Base-by-base conservation (phyloP, 2,329 filamentous ascomycete species). In the Arthrobotrys iridis region DNA sequence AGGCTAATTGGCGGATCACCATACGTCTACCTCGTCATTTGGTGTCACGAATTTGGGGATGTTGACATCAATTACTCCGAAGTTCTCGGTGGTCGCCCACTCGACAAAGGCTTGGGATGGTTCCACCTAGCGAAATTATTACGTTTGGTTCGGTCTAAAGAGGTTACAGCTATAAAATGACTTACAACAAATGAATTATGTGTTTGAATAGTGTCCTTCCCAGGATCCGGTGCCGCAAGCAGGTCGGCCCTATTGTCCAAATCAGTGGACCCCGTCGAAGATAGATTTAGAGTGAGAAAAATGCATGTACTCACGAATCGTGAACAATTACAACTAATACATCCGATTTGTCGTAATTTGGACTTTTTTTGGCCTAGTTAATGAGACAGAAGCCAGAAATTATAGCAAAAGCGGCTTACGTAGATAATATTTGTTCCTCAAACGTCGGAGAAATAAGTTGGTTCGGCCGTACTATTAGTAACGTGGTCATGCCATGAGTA, bases 181-280 rank as follows among this genome's bases (percentile, higher is more conserved):
- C 91, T 83, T 86, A 96, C 93, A 79, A 97, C 85, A 88, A 91
- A 97, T 4, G 91, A 88, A 80, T 97, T 97, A 80, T 97, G 93
- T 1, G 91, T 83, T 78, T 95, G 91, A 3, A 96, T 83, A 35
- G 86, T 88, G 63, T 91, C 70, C 13, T 62, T 67, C 15, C 70
- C 70, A 11, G 55, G 91, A 60, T 92, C 91, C n/a, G 90, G 45
- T 20, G 50, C 70, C 13, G 62, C 70, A 7, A 74, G 37, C 22
- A 74, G 62, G 8, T 74, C 70, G 20, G 57, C 70, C 1, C 70
- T 74, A 50, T 48, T 18, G 26, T 2, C 35, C 6, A 0, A 10
- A 10, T 73, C 11, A 73, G 59, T 22, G 28, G 22, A 26, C 11
- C 5, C 7, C n/a, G n/a, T n/a, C n/a, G n/a, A n/a, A 35, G 6